Evolutionary conservation across 176 grass and related monocot species (phyloP).

Genomic region (Oryza punctata): DNA sequence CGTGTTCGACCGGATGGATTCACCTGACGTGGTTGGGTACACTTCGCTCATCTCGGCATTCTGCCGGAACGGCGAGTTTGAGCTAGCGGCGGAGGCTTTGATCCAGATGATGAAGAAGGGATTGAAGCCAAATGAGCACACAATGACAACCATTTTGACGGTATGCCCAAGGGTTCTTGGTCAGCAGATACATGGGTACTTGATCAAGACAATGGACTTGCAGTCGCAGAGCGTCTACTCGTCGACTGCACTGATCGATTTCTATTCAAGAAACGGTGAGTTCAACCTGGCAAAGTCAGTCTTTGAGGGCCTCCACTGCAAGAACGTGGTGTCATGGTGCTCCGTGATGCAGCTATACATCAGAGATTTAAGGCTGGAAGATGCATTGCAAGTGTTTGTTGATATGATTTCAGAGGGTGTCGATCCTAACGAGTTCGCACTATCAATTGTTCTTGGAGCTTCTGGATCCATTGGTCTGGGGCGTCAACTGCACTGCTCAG

Average conservation of each 20-base stretch:
- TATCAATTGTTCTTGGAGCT: conserved; percentile 61
- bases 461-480: conserved; percentile 42
- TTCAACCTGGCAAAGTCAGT: conserved; percentile 35
- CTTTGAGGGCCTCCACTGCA: conserved; percentile 54
- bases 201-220: conserved; percentile 54
- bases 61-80: conserved; percentile 47
- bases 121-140: conserved; percentile 72
- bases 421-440: conserved; percentile 63
- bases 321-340: conserved; percentile 73
- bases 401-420: conserved; percentile 49
- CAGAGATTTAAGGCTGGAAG: conserved; percentile 47
- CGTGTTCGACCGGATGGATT: conserved; percentile 50
- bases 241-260: conserved; percentile 61
- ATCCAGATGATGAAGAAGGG: conserved; percentile 46
- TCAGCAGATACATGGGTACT: conserved; percentile 71
- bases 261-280: conserved; percentile 61
- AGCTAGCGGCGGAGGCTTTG: conserved; percentile 37
- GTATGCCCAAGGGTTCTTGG: conserved; percentile 51
- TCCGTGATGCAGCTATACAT: conserved; percentile 68
- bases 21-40: conserved; percentile 64
- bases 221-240: conserved; percentile 51
- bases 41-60: conserved; percentile 73
- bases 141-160: conserved; percentile 48
- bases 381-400: conserved; percentile 50
- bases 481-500: conserved; percentile 57